These are phyloP conservation scores for Amanita thiersii DNA, from an alignment of 768 basidiomycete species.

Conservation along the genomic window DNA sequence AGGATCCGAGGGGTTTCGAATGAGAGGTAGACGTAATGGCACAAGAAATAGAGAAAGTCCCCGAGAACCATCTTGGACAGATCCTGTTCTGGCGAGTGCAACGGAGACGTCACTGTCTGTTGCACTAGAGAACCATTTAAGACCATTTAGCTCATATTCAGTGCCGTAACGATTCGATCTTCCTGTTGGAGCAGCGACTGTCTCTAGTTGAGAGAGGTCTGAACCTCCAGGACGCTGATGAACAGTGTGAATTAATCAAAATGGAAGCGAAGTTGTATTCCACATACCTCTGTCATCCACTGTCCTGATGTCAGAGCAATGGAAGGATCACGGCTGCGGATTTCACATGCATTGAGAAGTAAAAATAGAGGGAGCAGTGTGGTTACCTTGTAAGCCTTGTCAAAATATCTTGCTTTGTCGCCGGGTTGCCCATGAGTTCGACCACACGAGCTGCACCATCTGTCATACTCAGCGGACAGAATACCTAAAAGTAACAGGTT, in stretches of 20 bases:
- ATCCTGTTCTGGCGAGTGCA: constrained; percentile 67
- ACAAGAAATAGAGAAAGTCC: constrained; percentile 70
- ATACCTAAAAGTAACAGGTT: constrained; percentile 29
- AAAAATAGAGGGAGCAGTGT: neutral
- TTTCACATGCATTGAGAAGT: neutral
- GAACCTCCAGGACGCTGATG: constrained; percentile 62
- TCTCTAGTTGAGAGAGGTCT: constrained; percentile 70
- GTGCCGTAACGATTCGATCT: constrained; percentile 33
- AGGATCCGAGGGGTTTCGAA: constrained; percentile 32
- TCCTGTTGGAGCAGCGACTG: constrained; percentile 36
- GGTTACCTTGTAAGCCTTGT: constrained; percentile 56
- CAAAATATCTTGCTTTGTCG: constrained; percentile 50
- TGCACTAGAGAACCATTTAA: constrained; percentile 84
- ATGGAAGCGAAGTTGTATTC: constrained; percentile 18
- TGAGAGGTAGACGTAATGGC: constrained; percentile 50
- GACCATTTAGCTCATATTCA: constrained; percentile 52
- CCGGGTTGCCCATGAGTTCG: constrained; percentile 52
- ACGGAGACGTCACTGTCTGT: constrained; percentile 69
- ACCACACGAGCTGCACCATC: constrained; percentile 71
- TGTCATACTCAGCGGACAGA: constrained; percentile 75
- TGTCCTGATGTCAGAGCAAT: constrained; percentile 67
- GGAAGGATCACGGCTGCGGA: constrained; percentile 48
- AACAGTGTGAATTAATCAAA: constrained; percentile 24
- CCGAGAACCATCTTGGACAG: constrained; percentile 44
- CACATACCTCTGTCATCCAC: constrained; percentile 72